A percentile compares a stretch with the other conserved stretches of the same genome.
phyloP scores from a whole-genome alignment of 2,329 filamentous ascomycete species.

The Claviceps maximensis region DNA sequence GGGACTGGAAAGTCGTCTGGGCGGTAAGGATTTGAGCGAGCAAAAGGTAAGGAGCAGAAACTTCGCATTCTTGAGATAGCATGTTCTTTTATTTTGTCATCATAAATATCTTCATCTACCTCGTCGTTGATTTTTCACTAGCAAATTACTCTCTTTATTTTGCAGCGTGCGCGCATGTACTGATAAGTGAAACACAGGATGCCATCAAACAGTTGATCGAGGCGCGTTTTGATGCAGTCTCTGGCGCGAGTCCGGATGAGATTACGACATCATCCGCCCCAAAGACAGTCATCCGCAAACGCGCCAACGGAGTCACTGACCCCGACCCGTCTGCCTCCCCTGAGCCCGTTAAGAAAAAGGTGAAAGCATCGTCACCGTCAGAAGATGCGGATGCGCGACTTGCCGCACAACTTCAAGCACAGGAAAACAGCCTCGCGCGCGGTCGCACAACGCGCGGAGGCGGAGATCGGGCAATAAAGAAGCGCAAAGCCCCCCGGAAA shows the following conservation, averaged over 20 bases:
- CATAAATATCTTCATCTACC: not conserved
- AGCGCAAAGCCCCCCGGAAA: conserved; percentile 54
- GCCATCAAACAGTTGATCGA: conserved; percentile 62
- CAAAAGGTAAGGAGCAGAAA: conserved; percentile 35
- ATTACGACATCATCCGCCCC: conserved; percentile 23
- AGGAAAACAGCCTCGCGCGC: conserved; percentile 62
- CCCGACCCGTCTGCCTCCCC: conserved; percentile 33
- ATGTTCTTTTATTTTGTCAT: not conserved
- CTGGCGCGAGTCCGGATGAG: conserved; percentile 34
- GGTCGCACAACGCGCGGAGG: conserved; percentile 67
- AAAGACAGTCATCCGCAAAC: conserved; percentile 21
- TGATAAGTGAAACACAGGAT: conserved; percentile 28
- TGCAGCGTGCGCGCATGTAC: not conserved
- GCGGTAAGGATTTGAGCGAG: conserved; percentile 42
- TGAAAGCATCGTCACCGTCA: conserved; percentile 44
- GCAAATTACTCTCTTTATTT: not conserved
- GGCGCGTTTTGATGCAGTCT: conserved; percentile 59
- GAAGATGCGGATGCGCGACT: conserved; percentile 75
- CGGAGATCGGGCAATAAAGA: conserved; percentile 49
- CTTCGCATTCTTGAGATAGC: not conserved
- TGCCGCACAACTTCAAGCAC: conserved; percentile 78
- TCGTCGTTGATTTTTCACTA: not conserved
- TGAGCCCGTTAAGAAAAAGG: conserved; percentile 49
- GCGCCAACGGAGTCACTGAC: conserved; percentile 24
- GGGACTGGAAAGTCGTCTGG: conserved; percentile 39